A percentile compares a stretch with the other conserved stretches of the same genome.
These are phyloP conservation scores for Ascochyta koolunga DNA, from an alignment of 2,329 filamentous ascomycete genomes.

Conservation along the genomic window DNA sequence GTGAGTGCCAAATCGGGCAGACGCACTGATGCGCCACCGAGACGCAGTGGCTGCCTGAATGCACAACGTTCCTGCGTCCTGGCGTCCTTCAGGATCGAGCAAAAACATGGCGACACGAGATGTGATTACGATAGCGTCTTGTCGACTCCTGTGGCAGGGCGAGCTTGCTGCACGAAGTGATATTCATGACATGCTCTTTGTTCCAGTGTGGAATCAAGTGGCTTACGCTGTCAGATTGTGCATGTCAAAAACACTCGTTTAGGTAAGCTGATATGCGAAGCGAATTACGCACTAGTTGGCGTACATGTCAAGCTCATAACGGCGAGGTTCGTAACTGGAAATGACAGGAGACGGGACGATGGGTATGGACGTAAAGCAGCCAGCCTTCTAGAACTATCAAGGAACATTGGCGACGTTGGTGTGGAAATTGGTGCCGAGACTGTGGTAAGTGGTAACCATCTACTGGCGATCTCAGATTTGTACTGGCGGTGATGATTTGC, in stretches of 20 bases:
- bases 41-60: slow-evolving; percentile 7
- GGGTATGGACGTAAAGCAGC: slow-evolving; percentile 1
- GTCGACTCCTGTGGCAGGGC: not conserved
- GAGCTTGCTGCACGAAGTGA: not conserved
- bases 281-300: not conserved
- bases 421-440: slow-evolving; percentile 4
- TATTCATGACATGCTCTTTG: not conserved
- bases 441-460: not conserved
- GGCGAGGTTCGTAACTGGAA: not conserved
- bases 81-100: not conserved
- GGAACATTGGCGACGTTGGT: slow-evolving; percentile 7
- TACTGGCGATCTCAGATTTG: too few species aligned
- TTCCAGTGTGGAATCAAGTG: not conserved
- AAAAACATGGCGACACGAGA: not conserved
- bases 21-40: not conserved
- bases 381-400: slow-evolving; percentile 3
- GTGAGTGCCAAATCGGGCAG: not conserved
- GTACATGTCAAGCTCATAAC: slow-evolving; percentile 1
- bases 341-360: slow-evolving; percentile 3
- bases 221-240: not conserved
- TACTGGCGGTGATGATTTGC: too few species aligned
- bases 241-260: not conserved
- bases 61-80: slow-evolving; percentile 8
- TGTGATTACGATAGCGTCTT: not conserved
- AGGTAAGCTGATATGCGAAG: not conserved